Conservation (phyloP, 2,329 filamentous ascomycete species). For the Botryosphaeria dothidea region DNA sequence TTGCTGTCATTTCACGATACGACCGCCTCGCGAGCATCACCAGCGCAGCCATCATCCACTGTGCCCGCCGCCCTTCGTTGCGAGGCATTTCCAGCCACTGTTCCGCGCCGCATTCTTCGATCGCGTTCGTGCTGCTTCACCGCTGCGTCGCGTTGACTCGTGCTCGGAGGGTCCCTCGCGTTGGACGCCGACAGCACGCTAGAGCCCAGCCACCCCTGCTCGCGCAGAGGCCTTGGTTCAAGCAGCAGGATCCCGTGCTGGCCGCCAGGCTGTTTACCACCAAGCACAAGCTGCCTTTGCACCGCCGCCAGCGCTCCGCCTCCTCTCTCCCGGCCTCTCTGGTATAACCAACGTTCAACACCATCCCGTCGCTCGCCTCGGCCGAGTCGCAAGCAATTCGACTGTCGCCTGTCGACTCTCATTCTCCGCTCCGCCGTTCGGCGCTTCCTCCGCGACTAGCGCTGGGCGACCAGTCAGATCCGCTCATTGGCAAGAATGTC, state of each 20-base stretch:
- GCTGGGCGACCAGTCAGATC: conserved; percentile 4
- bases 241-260: conserved; percentile 15
- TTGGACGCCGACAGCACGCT: conserved; percentile 12
- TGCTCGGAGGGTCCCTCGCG: conserved; percentile 10
- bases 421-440: background rate
- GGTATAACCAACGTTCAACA: background rate
- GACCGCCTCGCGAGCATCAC: background rate
- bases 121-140: conserved; percentile 9
- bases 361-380: conserved; percentile 5
- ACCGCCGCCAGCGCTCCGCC: conserved; percentile 6
- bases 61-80: background rate
- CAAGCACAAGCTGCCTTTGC: conserved; percentile 6
- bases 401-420: background rate
- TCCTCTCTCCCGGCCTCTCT: conserved; percentile 6
- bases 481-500: conserved; percentile 28
- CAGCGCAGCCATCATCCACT: background rate
- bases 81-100: background rate
- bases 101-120: conserved; percentile 5
- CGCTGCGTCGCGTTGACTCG: conserved; percentile 17
- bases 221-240: conserved; percentile 13
- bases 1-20: conserved; percentile 15
- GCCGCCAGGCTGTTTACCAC: conserved; percentile 16
- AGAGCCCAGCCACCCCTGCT: conserved; percentile 16
- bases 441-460: conserved; percentile 3
- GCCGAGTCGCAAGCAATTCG: conserved; percentile 8